Percentiles rank a stretch among this genome's conserved stretches.
phyloP scores from a whole-genome alignment of 805 yeast species.

The Torulaspora indica region DNA sequence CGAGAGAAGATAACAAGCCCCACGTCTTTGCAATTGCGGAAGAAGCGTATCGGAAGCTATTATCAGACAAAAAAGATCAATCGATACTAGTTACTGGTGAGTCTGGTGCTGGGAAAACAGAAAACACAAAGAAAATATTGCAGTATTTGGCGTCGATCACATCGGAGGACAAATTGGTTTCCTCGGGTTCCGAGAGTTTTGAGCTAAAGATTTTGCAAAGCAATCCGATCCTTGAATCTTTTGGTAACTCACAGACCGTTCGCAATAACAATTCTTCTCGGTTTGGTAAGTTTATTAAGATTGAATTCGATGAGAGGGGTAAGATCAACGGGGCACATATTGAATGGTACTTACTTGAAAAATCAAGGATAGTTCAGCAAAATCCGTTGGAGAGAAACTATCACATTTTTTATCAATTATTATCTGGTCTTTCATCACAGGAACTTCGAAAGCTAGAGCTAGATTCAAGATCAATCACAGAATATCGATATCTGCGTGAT shows the following conservation, averaged over 20 bases:
- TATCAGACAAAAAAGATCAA: conserved; percentile 69
- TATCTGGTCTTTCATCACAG: conserved; percentile 56
- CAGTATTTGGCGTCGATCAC: conserved; percentile 85
- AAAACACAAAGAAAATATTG: conserved; percentile 89
- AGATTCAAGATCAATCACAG: conserved; percentile 24
- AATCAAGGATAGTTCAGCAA: conserved; percentile 84
- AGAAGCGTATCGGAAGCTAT: conserved; percentile 71
- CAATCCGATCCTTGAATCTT: conserved; percentile 91
- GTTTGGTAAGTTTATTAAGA: conserved; percentile 92
- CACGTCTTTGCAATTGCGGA: conserved; percentile 91
- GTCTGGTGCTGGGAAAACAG: conserved; percentile 98
- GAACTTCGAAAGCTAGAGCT: conserved; percentile 48
- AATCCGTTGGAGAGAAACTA: conserved; percentile 78
- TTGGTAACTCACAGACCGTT: conserved; percentile 95
- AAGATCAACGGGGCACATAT: conserved; percentile 83
- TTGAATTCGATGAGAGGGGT: conserved; percentile 62
- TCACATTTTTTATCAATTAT: conserved; percentile 85
- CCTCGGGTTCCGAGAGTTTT: conserved; percentile 42
- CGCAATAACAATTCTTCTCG: conserved; percentile 92
- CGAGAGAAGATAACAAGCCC: conserved; percentile 54
- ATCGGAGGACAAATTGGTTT: conserved; percentile 27
- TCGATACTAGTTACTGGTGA: conserved; percentile 97
- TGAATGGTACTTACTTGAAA: conserved; percentile 91
- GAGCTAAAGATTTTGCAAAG: conserved; percentile 87
- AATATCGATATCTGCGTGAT: conserved; percentile 47